Conservation (phyloP, 2,329 filamentous ascomycete genomes). For the Ascochyta pisi region DNA sequence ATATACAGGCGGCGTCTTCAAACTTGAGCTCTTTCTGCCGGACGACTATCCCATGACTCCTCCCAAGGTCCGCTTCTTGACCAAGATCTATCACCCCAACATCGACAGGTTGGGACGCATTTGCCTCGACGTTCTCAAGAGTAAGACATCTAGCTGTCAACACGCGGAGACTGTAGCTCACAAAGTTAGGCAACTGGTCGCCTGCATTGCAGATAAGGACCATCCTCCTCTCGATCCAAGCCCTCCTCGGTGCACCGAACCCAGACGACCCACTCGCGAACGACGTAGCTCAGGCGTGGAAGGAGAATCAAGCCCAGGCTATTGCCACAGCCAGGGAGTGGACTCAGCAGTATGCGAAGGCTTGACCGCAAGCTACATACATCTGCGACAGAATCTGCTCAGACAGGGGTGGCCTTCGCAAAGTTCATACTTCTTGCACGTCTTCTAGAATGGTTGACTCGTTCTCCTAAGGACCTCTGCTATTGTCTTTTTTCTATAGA, state of each 20-base stretch:
- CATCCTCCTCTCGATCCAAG: conserved; percentile 98
- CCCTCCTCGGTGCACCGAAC: conserved; percentile 92
- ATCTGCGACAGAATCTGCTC: background rate
- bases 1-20: conserved; percentile 78
- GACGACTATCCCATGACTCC: conserved; percentile 99
- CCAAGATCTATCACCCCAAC: conserved; percentile 99
- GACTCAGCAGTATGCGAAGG: conserved; percentile 79
- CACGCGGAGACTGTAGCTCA: conserved; percentile 2
- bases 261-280: conserved; percentile 98
- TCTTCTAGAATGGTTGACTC: background rate
- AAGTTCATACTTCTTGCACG: background rate
- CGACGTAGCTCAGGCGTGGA: conserved; percentile 97
- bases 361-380: conserved; percentile 20
- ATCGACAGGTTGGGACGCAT: conserved; percentile 98
- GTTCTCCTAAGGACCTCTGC: conserved; percentile 2
- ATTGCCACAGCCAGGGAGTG: conserved; percentile 92
- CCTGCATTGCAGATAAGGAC: conserved; percentile 97
- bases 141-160: conserved; percentile 56
- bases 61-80: conserved; percentile 97
- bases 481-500: conserved; percentile 17
- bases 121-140: conserved; percentile 96
- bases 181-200: conserved; percentile 87
- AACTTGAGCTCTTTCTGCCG: conserved; percentile 94
- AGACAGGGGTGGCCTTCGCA: background rate
- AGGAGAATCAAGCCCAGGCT: conserved; percentile 90